Evolutionary conservation across 805 yeast genomes (phyloP), one percentile per base, ranked within the genome.

Genomic region (Ogataea degrootiae): DNA sequence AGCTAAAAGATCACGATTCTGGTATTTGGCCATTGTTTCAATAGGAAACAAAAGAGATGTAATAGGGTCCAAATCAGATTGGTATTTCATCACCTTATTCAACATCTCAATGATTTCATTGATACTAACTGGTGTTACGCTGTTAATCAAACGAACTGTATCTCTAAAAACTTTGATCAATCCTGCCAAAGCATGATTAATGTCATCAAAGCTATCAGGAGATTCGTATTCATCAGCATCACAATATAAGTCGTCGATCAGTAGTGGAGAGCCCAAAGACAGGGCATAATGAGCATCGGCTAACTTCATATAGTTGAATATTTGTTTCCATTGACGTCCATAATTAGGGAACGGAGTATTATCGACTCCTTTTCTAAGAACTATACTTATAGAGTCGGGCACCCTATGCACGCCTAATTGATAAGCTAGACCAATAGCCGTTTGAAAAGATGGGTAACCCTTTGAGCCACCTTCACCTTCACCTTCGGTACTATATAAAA

Each of bases 321-420:
- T 23, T 3, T 37, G 48, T 40, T 42, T 45, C 49, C 54, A 50
- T n/a, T 39, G 22, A 4, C 21, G 40, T 6, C 26, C 35, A 16
- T 48, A 22, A 21, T 44, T 42, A 14, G 48, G 46, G 16, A 48
- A 45, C 9, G 44, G n/a, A 5, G 40, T 6, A 19, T 26, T 21
- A 14, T 43, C 9, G 1, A 36, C 6, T 9, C 34, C 50, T 23
- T 48, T 49, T 12, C 42, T 37, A 6, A 34, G 17, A 4, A 48
- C 19, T 6, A 37, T 42, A 7, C 26, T 42, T 16, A 52, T 47
- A 15, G 46, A 47, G 6, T 29, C 37, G 17, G 52, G 46, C 2
- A 54, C 48, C 26, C 59, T 42, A 45, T 61, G 63, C 29, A 59
- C 9, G 1, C 64, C 64, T 42, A 61, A 19, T 17, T 53, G 56